Percentiles rank a stretch among this genome's conserved stretches.
These are phyloP conservation scores for Aspergillus conjunctus DNA, from an alignment of 495 filamentous ascomycete genomes.

Conservation along the genomic window DNA sequence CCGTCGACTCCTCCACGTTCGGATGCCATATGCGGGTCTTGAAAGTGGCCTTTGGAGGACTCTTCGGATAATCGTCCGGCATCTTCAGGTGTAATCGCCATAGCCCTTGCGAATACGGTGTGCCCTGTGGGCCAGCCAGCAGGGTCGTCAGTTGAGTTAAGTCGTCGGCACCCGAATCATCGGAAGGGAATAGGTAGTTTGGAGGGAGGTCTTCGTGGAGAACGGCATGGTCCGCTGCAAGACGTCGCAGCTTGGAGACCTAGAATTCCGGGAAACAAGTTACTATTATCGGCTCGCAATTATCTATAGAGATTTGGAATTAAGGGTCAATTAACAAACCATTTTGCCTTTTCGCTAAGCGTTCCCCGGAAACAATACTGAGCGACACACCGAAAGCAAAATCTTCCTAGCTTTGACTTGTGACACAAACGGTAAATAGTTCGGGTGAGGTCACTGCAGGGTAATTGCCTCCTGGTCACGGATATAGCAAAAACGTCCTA, in stretches of 20 bases:
- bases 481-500: too few species aligned
- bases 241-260: conserved; percentile 59
- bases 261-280: conserved; percentile 14
- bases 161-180: conserved; percentile 51
- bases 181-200: conserved; percentile 64
- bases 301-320: background rate
- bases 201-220: conserved; percentile 64
- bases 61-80: conserved; percentile 63
- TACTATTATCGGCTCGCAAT: background rate
- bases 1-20: conserved; percentile 67
- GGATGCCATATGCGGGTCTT: conserved; percentile 72
- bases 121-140: conserved; percentile 63
- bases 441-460: too few species aligned
- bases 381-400: too few species aligned
- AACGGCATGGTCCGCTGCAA: conserved; percentile 65
- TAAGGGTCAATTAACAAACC: conserved; percentile 5
- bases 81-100: conserved; percentile 66
- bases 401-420: too few species aligned
- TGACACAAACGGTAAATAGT: too few species aligned
- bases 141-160: conserved; percentile 62
- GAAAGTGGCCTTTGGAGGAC: conserved; percentile 68
- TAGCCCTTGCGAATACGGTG: conserved; percentile 61
- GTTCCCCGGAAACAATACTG: too few species aligned
- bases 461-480: too few species aligned
- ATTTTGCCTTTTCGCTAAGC: background rate